phyloP scores from a whole-genome alignment of 2,329 filamentous ascomycete genomes.

The Colletotrichum lini region DNA sequence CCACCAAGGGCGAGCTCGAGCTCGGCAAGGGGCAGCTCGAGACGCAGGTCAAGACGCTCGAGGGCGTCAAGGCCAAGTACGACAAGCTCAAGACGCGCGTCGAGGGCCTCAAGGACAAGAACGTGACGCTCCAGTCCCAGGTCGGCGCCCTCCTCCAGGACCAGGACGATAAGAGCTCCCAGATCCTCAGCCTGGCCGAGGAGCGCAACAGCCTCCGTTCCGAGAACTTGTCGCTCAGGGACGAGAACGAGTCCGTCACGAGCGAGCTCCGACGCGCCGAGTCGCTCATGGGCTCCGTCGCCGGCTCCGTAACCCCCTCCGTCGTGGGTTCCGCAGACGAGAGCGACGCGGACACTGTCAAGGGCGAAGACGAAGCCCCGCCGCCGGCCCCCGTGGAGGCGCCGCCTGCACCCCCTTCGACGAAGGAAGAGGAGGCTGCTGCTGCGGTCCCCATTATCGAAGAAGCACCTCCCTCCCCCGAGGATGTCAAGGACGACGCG shows the following conservation, averaged over 20 bases:
- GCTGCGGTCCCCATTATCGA: not conserved
- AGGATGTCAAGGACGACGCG: constrained; percentile 28
- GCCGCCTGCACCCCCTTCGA: constrained; percentile 7
- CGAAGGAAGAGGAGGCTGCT: not conserved
- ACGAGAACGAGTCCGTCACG: constrained; percentile 40
- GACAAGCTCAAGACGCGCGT: constrained; percentile 37
- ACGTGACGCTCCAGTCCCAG: constrained; percentile 35
- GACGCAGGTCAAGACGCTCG: constrained; percentile 37
- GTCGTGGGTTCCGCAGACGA: constrained; percentile 15
- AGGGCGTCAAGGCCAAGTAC: constrained; percentile 39
- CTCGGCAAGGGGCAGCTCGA: constrained; percentile 27
- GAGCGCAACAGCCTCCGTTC: constrained; percentile 36
- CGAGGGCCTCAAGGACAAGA: constrained; percentile 36
- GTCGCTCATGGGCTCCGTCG: constrained; percentile 35
- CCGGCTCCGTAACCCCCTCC: constrained; percentile 17
- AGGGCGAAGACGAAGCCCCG: constrained; percentile 30
- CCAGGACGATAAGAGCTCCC: constrained; percentile 40
- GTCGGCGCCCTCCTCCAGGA: constrained; percentile 37
- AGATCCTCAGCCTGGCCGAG: constrained; percentile 35
- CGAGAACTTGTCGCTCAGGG: constrained; percentile 37
- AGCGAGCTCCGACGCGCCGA: constrained; percentile 37
- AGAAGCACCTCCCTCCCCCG: not conserved
- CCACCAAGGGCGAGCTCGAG: constrained; percentile 35
- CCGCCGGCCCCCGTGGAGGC: constrained; percentile 16
- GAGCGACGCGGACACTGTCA: constrained; percentile 36